Percentiles rank a stretch among this genome's conserved stretches.
Evolutionary conservation across 2,329 filamentous ascomycete genomes (phyloP).

Genomic region (Tolypocladium endophyticum): DNA sequence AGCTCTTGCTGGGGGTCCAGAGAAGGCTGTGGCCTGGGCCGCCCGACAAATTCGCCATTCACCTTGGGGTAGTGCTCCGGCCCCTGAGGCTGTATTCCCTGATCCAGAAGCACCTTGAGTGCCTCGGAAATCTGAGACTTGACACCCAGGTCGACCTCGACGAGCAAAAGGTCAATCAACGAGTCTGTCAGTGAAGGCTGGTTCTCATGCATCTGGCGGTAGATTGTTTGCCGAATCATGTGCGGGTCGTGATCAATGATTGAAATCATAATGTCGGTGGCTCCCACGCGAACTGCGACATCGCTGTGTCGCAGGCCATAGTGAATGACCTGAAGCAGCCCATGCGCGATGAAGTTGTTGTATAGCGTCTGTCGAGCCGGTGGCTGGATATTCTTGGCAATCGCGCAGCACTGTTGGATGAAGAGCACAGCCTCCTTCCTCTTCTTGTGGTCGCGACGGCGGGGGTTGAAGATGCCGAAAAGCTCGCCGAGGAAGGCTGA

Average conservation of each 20-base stretch:
- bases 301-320: constrained; percentile 82
- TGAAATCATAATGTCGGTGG: constrained; percentile 85
- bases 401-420: constrained; percentile 89
- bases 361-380: constrained; percentile 73
- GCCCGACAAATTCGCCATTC: constrained; percentile 58
- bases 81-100: constrained; percentile 31
- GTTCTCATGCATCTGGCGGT: constrained; percentile 83
- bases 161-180: constrained; percentile 79
- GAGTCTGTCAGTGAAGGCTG: constrained; percentile 81
- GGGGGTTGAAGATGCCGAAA: constrained; percentile 70
- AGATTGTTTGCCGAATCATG: constrained; percentile 88
- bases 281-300: constrained; percentile 77
- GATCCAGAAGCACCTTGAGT: constrained; percentile 87
- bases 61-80: constrained; percentile 50
- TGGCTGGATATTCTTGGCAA: constrained; percentile 88
- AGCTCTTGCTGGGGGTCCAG: constrained; percentile 68
- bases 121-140: constrained; percentile 94
- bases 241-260: constrained; percentile 93
- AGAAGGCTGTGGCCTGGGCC: constrained; percentile 42
- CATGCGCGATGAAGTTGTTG: constrained; percentile 79
- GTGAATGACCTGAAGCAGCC: constrained; percentile 80
- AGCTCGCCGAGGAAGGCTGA: constrained; percentile 69
- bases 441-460: constrained; percentile 53
- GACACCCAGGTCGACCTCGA: constrained; percentile 86
- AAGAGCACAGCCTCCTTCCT: constrained; percentile 94